Evolutionary conservation across 768 basidiomycete genomes (phyloP).

Genomic region (Holtermanniella nyarrowii): DNA sequence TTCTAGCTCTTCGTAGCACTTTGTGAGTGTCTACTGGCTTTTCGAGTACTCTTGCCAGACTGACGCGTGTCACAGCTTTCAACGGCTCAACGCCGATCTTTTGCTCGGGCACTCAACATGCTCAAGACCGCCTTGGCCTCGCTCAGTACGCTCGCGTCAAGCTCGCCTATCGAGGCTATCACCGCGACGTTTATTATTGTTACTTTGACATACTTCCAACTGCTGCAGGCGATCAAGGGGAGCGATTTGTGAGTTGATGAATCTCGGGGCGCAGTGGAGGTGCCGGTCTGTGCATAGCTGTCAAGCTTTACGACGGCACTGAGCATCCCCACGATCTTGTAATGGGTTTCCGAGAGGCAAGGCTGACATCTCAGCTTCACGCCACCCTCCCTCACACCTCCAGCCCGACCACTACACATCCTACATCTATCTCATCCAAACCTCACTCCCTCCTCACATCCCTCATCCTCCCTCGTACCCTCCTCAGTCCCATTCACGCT

Average conservation of each 20-base stretch:
- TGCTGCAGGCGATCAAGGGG: slow-evolving; percentile 80
- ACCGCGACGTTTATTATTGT: slow-evolving; percentile 79
- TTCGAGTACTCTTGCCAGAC: too few relatives aligned
- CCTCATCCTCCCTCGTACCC: slow-evolving; percentile 9
- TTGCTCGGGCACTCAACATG: slow-evolving; percentile 1
- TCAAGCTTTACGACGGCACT: too few relatives aligned
- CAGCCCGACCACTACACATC: slow-evolving; percentile 23
- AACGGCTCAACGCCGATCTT: background rate
- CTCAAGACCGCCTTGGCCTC: slow-evolving; percentile 28
- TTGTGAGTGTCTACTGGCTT: too few relatives aligned
- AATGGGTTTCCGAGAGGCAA: background rate
- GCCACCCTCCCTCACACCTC: slow-evolving; percentile 7
- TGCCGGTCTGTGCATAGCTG: too few relatives aligned
- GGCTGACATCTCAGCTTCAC: slow-evolving; percentile 10
- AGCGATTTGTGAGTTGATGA: slow-evolving; percentile 47
- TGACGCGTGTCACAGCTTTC: too few relatives aligned
- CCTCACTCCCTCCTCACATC: background rate
- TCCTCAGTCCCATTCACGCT: slow-evolving; percentile 15
- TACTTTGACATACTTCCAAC: slow-evolving; percentile 89
- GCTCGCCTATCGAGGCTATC: slow-evolving; percentile 59
- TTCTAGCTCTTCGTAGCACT: too few relatives aligned
- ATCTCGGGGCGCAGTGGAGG: background rate
- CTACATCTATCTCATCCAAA: slow-evolving; percentile 18
- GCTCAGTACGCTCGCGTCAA: slow-evolving; percentile 32
- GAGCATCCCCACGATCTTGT: background rate